Evolutionary conservation across 2,329 filamentous ascomycete genomes (phyloP).

Genomic region (Penicillium sp.): DNA sequence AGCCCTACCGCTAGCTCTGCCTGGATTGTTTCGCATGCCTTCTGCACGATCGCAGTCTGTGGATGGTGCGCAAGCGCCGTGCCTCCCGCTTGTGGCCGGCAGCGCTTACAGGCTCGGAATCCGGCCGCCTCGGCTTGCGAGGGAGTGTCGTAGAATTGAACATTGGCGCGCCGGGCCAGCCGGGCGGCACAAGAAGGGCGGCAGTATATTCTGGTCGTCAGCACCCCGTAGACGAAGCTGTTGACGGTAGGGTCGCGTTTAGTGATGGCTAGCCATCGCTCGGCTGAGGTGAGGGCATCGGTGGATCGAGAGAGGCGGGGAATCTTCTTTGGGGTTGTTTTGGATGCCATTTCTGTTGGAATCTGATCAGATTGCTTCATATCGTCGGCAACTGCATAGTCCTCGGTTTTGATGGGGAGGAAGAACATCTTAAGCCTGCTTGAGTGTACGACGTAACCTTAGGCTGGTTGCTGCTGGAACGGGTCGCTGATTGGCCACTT

Average conservation of each 20-base stretch:
- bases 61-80: constrained; percentile 33
- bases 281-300: constrained; percentile 29
- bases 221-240: constrained; percentile 59
- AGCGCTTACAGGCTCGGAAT: constrained; percentile 60
- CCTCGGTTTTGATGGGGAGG: neutral
- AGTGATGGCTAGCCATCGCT: constrained; percentile 49
- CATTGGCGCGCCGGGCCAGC: constrained; percentile 59
- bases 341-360: constrained; percentile 5
- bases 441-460: neutral
- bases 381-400: neutral
- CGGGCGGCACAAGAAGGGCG: constrained; percentile 58
- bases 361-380: neutral
- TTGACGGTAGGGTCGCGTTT: constrained; percentile 48
- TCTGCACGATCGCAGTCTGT: constrained; percentile 34
- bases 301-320: constrained; percentile 22
- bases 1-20: constrained; percentile 26
- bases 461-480: neutral
- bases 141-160: constrained; percentile 56
- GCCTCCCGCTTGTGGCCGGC: constrained; percentile 45
- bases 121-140: constrained; percentile 52
- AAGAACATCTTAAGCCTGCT: neutral
- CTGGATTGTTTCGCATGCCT: constrained; percentile 36
- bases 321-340: constrained; percentile 22
- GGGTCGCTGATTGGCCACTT: constrained; percentile 40
- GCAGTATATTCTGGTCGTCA: constrained; percentile 59